Evolutionary conservation across 768 basidiomycete genomes (phyloP), one percentile per base, ranked within the genome.

Genomic region (Saitozyma podzolica): DNA sequence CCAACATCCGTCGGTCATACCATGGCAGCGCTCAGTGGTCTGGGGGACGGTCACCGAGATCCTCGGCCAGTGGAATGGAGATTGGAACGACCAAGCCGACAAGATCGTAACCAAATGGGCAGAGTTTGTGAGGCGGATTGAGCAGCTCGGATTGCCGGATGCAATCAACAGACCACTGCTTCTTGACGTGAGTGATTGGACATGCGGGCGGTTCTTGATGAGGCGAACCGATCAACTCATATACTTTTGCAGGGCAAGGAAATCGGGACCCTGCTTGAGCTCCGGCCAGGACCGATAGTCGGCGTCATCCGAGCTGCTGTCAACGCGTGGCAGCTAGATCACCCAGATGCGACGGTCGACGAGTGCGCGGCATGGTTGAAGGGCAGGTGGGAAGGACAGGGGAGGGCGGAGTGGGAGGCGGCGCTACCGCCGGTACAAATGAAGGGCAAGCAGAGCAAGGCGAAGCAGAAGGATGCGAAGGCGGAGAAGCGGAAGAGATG

Each of bases 261-360:
- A 59, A 82, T 92, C 41, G 80, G 84, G 2, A 63, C 78, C 19
- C 75, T 85, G 9, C 81, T 94, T 6, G 82, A 82, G 16, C 74
- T 79, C 3, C 85, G 83, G 64, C 84, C 87, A 1, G 92, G 92
- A 1, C 84, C 86, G 1, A 88, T 91, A 86, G 86, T 87, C 6
- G 84, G 85, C 40, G 80, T 83, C 39, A 83, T 87, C 7, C 81
- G 91, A 17, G 80, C 83, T n/a, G 84, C 83, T 52, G 83, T 97
- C 29, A 73, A 91, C 17, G 85, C 87, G 63, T 98, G 93, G 94
- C 92, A 93, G 70, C 83, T 98, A 8, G 87, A 85, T 42, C 81
- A 92, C 75, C 91, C 93, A 0, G 70, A 82, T 2, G 84, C 83
- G 0, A 84, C 85, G 5, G 85, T 86, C 71, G 87, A 86, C 6